Percentiles rank a stretch among this genome's conserved stretches.
phyloP scores from a whole-genome alignment of 371 early-diverging fungal genomes.

The Mortierella polycephala region DNA sequence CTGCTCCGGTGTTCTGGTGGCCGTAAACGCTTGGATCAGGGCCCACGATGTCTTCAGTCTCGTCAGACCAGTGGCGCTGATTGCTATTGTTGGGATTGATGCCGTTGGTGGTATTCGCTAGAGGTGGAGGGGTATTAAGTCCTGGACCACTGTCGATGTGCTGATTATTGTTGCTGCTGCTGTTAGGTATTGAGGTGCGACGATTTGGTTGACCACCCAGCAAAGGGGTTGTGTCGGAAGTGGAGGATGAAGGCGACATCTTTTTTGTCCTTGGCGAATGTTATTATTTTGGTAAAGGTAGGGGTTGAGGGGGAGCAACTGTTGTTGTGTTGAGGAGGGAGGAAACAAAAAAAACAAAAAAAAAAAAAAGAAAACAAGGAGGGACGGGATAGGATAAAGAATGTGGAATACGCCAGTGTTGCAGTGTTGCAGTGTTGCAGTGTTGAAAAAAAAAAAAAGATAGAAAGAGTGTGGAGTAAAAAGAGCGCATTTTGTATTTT shows the following conservation, averaged over 20 bases:
- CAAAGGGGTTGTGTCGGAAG: constrained; percentile 47
- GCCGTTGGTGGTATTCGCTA: constrained; percentile 1
- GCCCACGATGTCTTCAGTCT: constrained; percentile 45
- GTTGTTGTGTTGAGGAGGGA: neutral
- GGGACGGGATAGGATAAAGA: neutral
- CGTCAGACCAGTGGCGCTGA: constrained; percentile 52
- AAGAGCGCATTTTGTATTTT: no score
- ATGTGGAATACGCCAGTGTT: no score
- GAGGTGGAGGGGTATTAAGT: neutral
- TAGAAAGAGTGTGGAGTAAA: neutral
- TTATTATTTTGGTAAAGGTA: neutral
- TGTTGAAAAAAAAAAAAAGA: neutral
- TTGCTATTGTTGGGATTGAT: constrained; percentile 3
- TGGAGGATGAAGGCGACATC: constrained; percentile 15
- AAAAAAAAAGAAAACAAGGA: constrained; percentile 2
- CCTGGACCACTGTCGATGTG: no score
- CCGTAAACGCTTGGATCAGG: constrained; percentile 42
- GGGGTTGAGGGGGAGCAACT: neutral
- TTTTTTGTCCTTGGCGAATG: neutral
- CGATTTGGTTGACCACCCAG: constrained; percentile 18
- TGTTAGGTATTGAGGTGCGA: constrained; percentile 20
- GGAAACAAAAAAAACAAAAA: neutral
- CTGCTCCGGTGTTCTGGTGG: constrained; percentile 44
- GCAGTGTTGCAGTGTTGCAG: no score
- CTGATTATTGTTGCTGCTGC: constrained; percentile 5